phyloP scores from a whole-genome alignment of 2,329 filamentous ascomycete species.

The Fusarium poae region DNA sequence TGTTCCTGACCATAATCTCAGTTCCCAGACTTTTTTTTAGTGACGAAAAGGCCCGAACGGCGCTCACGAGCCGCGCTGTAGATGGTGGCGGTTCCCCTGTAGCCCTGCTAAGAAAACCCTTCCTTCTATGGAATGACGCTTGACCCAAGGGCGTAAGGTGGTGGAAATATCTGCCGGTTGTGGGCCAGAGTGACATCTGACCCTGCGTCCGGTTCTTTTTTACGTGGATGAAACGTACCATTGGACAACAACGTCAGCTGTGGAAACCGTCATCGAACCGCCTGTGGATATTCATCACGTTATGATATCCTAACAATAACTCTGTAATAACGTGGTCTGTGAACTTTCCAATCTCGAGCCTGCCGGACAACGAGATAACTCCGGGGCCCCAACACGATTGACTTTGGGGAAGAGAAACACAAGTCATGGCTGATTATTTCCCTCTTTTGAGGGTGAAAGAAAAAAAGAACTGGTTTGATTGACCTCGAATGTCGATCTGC shows the following conservation, averaged over 20 bases:
- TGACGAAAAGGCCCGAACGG: slow-evolving; percentile 34
- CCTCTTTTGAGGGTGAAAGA: neutral
- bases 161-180: slow-evolving; percentile 34
- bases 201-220: slow-evolving; percentile 19
- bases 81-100: slow-evolving; percentile 21
- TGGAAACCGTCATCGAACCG: slow-evolving; percentile 13
- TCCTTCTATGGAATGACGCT: slow-evolving; percentile 11
- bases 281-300: slow-evolving; percentile 37
- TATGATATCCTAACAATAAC: slow-evolving; percentile 43
- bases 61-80: slow-evolving; percentile 21
- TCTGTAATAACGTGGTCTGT: slow-evolving; percentile 6
- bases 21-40: neutral
- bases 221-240: slow-evolving; percentile 38
- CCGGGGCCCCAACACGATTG: slow-evolving; percentile 27
- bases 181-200: slow-evolving; percentile 16
- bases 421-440: neutral
- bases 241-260: slow-evolving; percentile 18
- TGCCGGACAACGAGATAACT: slow-evolving; percentile 34
- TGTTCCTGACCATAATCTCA: slow-evolving; percentile 6
- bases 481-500: neutral
- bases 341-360: slow-evolving; percentile 1
- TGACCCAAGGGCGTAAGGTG: slow-evolving; percentile 25
- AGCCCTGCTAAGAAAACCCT: slow-evolving; percentile 6
- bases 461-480: neutral
- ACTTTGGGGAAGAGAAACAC: neutral